Conservation (phyloP, 441 rosid species). For the Corymbia citriodora region DNA sequence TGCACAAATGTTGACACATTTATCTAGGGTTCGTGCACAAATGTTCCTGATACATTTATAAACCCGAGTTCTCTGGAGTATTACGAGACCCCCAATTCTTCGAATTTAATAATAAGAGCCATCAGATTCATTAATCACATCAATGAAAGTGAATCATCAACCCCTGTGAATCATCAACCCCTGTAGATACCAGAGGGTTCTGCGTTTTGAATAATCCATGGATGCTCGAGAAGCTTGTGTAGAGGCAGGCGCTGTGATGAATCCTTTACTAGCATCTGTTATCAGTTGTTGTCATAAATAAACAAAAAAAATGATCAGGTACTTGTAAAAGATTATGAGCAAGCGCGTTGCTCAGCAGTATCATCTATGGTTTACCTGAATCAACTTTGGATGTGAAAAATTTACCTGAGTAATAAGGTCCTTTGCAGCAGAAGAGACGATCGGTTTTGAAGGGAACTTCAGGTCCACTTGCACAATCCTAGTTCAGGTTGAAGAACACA, state of each 20-base stretch:
- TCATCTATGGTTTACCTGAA: not conserved
- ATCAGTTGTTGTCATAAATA: not conserved
- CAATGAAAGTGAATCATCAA: slow-evolving; percentile 3
- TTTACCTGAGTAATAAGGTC: slow-evolving; percentile 82
- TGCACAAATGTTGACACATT: not conserved
- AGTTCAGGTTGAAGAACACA: not conserved
- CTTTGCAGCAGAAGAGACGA: slow-evolving; percentile 81
- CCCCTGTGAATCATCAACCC: slow-evolving; percentile 34
- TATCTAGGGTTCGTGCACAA: not conserved
- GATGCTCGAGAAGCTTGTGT: slow-evolving; percentile 86
- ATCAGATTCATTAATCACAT: not conserved
- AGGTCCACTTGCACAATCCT: slow-evolving; percentile 98
- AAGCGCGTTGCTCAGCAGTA: not conserved
- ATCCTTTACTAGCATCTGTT: slow-evolving; percentile 93
- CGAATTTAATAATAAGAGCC: not conserved
- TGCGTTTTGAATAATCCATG: slow-evolving; percentile 92
- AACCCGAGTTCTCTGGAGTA: not conserved
- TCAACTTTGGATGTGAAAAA: not conserved
- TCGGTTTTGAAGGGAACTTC: slow-evolving; percentile 83
- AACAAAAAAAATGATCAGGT: not conserved
- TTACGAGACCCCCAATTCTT: not conserved
- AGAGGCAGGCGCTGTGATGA: slow-evolving; percentile 67
- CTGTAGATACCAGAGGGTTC: slow-evolving; percentile 84
- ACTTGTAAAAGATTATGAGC: not conserved
- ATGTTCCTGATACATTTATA: not conserved